Conservation (phyloP, 108 stramenopile species). For the Cyclotella baltica region DNA sequence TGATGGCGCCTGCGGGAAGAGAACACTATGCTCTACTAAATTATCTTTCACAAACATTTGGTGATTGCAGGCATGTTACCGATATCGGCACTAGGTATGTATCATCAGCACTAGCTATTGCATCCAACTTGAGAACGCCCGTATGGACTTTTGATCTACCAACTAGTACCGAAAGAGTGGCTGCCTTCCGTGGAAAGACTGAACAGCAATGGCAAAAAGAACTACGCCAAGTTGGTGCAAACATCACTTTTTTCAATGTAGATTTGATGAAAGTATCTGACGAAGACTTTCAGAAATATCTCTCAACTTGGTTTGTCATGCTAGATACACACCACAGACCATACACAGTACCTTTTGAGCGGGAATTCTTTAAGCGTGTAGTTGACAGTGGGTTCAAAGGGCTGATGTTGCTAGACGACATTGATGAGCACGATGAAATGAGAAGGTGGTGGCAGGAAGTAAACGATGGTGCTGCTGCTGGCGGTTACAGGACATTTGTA, state of each 20-base stretch:
- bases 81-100: slow-evolving; percentile 36
- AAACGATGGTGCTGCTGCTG: slow-evolving; percentile 14
- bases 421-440: slow-evolving; percentile 25
- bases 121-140: slow-evolving; percentile 24
- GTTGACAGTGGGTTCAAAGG: slow-evolving; percentile 23
- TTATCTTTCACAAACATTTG: slow-evolving; percentile 20
- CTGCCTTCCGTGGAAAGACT: slow-evolving; percentile 23
- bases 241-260: slow-evolving; percentile 41
- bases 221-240: neutral
- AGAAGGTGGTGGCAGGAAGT: slow-evolving; percentile 43
- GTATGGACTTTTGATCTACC: slow-evolving; percentile 39
- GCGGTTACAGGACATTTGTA: slow-evolving; percentile 30
- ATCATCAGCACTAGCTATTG: slow-evolving; percentile 21
- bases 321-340: slow-evolving; percentile 45
- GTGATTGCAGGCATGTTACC: slow-evolving; percentile 30
- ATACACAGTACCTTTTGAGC: slow-evolving; percentile 42
- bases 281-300: slow-evolving; percentile 15
- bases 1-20: slow-evolving; percentile 19
- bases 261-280: slow-evolving; percentile 37
- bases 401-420: slow-evolving; percentile 10
- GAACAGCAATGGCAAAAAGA: slow-evolving; percentile 18
- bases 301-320: slow-evolving; percentile 43
- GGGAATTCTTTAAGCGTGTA: slow-evolving; percentile 44
- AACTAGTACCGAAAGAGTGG: slow-evolving; percentile 9
- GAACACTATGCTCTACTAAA: slow-evolving; percentile 28